Base-by-base conservation (phyloP, 2,329 filamentous ascomycete genomes). In the Exutisphaerella laricina region DNA sequence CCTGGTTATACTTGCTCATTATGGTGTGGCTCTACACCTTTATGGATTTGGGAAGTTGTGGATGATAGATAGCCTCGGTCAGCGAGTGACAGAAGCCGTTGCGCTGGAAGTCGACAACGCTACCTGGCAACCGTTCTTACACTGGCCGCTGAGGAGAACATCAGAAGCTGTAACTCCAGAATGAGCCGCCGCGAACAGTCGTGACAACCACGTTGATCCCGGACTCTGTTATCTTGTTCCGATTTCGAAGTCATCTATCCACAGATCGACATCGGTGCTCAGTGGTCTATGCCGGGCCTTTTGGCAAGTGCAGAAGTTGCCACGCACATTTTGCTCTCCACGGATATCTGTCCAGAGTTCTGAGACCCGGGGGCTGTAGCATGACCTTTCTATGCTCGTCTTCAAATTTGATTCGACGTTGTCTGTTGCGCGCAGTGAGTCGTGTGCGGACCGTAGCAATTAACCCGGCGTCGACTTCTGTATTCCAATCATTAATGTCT, bases 1-100 rank as follows among this genome's bases (percentile, higher is more conserved):
- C 9, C 33, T 54, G 18, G 46, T 48, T 4, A 49, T 52, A 12
- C 45, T 54, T 1, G 51, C 39, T 1, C 45, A 54, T 36, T 54
- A 52, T 26, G 47, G 46, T 16, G 45, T 52, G 8, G 49, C 45
- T 17, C 39, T 54, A 6, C 49, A 52, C 25, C 30, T 38, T 2
- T 39, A 41, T 32, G n/a, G n/a, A n/a, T n/a, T n/a, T n/a, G 38
- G 41, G 9, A 9, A 33, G 1, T 17, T 41, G 7, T 48, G 41
- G 33, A 41, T 41, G 14, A n/a, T 48, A 4, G 41, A 48, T 13
- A 41, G 45, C 7, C 29, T 48, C 4, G 41, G 37, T 4, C 23
- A 36, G 30, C 23, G 41, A 13, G 12, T 48, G 28, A 42, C 39
- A n/a, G 34, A 45, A 14, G 41, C 45, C 14, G 36, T 48, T n/a